Percentiles rank a stretch among this genome's conserved stretches.
Evolutionary conservation across 176 grass and related monocot species (phyloP).

Genomic region (Eremochloa ophiuroides): DNA sequence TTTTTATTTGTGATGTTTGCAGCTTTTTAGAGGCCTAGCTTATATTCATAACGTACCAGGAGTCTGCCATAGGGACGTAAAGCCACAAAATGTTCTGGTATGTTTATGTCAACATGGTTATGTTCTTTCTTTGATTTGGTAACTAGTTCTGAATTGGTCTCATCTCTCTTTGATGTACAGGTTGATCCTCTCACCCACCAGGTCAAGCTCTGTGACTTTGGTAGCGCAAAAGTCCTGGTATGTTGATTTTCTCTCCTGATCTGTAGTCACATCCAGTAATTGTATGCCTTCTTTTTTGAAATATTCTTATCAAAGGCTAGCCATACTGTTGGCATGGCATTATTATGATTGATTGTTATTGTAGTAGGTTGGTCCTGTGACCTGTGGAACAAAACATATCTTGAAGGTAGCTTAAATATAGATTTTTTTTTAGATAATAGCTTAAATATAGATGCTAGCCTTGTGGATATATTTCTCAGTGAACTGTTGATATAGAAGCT

Average conservation of each 20-base stretch:
- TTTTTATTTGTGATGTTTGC: slow-evolving; percentile 10
- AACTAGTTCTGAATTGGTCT: slow-evolving; percentile 24
- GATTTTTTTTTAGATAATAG: too few relatives aligned
- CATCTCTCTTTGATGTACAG: slow-evolving; percentile 33
- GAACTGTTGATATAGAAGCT: neutral
- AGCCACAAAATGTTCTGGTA: slow-evolving; percentile 98
- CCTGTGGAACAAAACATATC: neutral
- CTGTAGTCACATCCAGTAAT: neutral
- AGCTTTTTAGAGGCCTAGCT: slow-evolving; percentile 96
- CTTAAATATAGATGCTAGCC: neutral
- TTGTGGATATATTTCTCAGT: neutral
- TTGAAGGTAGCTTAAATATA: neutral
- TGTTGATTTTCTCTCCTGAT: neutral
- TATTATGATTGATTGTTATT: neutral
- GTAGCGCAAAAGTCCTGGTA: slow-evolving; percentile 98
- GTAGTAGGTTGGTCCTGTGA: neutral
- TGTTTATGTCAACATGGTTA: slow-evolving; percentile 18
- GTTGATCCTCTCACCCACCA: slow-evolving; percentile 98
- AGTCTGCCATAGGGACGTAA: slow-evolving; percentile 96
- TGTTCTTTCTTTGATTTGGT: slow-evolving; percentile 10
- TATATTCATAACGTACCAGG: slow-evolving; percentile 95
- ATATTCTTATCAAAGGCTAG: slow-evolving; percentile 6
- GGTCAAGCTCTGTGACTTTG: slow-evolving; percentile 99
- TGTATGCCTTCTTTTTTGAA: neutral
- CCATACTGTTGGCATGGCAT: neutral